Conservation (phyloP, 179 eudicot genomes). For the Sideroxylon spinosum region DNA sequence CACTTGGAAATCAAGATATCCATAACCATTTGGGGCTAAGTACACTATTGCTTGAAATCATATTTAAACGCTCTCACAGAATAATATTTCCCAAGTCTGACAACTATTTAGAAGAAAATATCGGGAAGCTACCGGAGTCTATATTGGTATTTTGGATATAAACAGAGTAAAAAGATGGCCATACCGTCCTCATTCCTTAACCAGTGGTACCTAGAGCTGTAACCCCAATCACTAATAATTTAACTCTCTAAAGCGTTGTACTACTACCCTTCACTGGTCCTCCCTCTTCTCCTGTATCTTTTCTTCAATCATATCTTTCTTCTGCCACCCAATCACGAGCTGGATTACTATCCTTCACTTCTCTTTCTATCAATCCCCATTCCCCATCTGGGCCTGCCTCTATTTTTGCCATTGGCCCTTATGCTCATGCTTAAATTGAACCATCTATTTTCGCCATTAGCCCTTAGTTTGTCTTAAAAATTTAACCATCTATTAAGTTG, state of each 20-base stretch:
- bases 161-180: conserved; percentile 54
- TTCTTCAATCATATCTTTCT: conserved; percentile 79
- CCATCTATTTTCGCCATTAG: no score
- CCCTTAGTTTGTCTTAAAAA: no score
- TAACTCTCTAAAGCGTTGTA: conserved; percentile 32
- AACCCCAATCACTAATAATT: conserved; percentile 31
- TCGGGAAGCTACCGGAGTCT: conserved; percentile 67
- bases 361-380: conserved; percentile 51
- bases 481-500: no score
- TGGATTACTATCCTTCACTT: conserved; percentile 48
- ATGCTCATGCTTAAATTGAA: no score
- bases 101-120: conserved; percentile 54
- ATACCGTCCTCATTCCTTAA: conserved; percentile 68
- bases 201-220: conserved; percentile 33
- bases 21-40: background rate
- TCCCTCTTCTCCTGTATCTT: conserved; percentile 93
- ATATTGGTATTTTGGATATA: conserved; percentile 70
- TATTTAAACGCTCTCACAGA: background rate
- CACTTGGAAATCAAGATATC: background rate
- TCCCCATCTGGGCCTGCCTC: conserved; percentile 60
- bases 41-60: background rate
- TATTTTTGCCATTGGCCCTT: conserved; percentile 75
- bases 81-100: no score
- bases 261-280: conserved; percentile 76
- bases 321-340: conserved; percentile 73